Evolutionary conservation across 768 basidiomycete species (phyloP), one percentile per base, ranked within the genome.

Genomic region (Suillus fuscotomentosus): DNA sequence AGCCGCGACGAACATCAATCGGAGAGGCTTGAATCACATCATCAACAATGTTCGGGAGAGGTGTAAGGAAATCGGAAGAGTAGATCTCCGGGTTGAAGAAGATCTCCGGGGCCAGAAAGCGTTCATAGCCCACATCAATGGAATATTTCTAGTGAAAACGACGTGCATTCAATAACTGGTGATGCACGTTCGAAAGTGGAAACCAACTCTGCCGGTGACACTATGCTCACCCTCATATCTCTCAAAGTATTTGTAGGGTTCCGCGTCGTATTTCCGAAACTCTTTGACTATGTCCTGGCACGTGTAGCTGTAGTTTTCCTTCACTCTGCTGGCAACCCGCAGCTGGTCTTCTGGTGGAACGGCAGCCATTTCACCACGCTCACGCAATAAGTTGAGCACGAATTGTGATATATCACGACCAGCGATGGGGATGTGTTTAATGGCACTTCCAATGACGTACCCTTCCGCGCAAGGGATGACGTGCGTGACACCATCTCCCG

Each of bases 11-110:
- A 57, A 97, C 96, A 75, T 99, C 97, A 65, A 99, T 99, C 27
- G 97, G 97, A 7, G 94, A 96, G 64, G 91, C 84, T 76, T 95
- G 94, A 67, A 99, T 98, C 61, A 97, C 96, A 63, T 89, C 88
- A 71, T 99, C 97, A 63, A 99, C 97, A 61, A 99, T 94, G 66
- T 97, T 88, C 0, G 97, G 95, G 4, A 99, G 85, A 10, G 97
- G 97, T 5, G 96, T 98, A 67, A 99, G 77, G 84, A 98, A 98
- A 76, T 99, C 97, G 47, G 94, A 96, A 0, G 95, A 97, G 77
- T 92, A 92, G 69, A 99, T 98, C 77, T 99, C 97, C 15, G 97
- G 97, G 80, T 99, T 99, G 86, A 98, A 99, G 82, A 99, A 99
- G 71, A 99, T 97, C 77, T 99, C 97, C 6, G 97, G 96, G 6